phyloP scores from a whole-genome alignment of 768 basidiomycete genomes.

The Strobilomyces confusus region DNA sequence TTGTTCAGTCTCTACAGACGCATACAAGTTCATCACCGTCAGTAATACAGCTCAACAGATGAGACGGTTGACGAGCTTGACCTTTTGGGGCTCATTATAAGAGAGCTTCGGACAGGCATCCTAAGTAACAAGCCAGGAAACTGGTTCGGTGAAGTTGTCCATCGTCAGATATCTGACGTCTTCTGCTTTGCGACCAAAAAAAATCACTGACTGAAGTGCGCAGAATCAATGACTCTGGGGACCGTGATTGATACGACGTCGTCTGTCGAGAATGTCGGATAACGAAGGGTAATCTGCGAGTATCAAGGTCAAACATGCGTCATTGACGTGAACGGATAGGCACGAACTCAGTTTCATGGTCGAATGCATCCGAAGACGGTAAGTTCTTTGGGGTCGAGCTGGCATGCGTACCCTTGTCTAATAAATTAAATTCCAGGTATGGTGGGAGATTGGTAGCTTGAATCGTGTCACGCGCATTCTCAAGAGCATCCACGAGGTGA shows the following conservation, averaged over 20 bases:
- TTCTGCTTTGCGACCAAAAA: constrained; percentile 33
- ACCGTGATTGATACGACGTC: constrained; percentile 8
- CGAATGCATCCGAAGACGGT: constrained; percentile 36
- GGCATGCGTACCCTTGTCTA: constrained; percentile 5
- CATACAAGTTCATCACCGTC: constrained; percentile 3
- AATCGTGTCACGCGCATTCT: constrained; percentile 18
- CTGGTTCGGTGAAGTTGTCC: constrained; percentile 29
- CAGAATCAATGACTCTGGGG: constrained; percentile 21
- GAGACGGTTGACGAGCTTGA: background rate
- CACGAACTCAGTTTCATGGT: constrained; percentile 37
- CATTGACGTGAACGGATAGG: background rate
- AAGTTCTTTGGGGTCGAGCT: constrained; percentile 33
- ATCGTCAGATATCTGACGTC: constrained; percentile 27
- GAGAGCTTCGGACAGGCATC: constrained; percentile 27
- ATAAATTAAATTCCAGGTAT: constrained; percentile 37
- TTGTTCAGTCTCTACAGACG: constrained; percentile 30
- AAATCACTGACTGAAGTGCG: constrained; percentile 29
- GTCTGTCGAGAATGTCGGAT: constrained; percentile 3
- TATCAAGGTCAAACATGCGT: background rate
- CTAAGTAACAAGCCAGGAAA: constrained; percentile 40
- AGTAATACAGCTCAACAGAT: background rate
- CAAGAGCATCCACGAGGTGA: constrained; percentile 33
- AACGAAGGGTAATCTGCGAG: constrained; percentile 3
- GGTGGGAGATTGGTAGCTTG: constrained; percentile 28
- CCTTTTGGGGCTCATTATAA: background rate